These are phyloP conservation scores for Pseudopediastrum boryanum DNA, from an alignment of 139 green algal genomes.

Conservation along the genomic window DNA sequence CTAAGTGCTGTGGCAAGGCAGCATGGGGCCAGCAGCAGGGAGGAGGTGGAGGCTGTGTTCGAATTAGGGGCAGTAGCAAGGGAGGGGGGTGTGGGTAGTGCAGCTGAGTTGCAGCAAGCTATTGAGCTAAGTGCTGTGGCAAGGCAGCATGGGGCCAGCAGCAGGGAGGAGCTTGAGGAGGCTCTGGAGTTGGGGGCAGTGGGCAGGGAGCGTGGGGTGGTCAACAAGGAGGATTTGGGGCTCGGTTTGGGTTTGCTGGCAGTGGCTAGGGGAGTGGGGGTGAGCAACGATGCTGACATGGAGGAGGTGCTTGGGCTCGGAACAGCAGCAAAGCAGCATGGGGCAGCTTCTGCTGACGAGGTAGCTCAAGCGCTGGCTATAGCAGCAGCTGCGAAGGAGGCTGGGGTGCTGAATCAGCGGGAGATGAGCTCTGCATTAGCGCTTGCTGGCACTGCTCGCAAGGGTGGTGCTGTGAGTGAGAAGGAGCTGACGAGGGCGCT, in stretches of 20 bases:
- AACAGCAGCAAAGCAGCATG: slow-evolving; percentile 4
- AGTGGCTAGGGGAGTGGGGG: background rate
- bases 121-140: too few species aligned
- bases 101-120: too few species aligned
- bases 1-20: background rate
- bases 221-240: background rate
- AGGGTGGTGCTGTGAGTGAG: too few species aligned
- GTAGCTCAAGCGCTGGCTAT: slow-evolving; percentile 8
- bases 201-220: background rate
- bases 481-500: background rate
- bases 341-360: background rate
- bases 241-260: background rate
- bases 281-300: background rate
- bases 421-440: too few species aligned
- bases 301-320: background rate
- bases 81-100: too few species aligned
- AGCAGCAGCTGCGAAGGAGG: slow-evolving; percentile 7
- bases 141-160: background rate
- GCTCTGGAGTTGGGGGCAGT: background rate
- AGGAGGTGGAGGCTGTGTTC: too few species aligned
- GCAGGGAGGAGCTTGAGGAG: background rate
- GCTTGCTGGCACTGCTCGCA: too few species aligned
- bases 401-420: background rate
- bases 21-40: background rate
- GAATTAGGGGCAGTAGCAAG: too few species aligned